Evolutionary conservation across 495 filamentous ascomycete species (phyloP).

Genomic region (Letharia lupina): DNA sequence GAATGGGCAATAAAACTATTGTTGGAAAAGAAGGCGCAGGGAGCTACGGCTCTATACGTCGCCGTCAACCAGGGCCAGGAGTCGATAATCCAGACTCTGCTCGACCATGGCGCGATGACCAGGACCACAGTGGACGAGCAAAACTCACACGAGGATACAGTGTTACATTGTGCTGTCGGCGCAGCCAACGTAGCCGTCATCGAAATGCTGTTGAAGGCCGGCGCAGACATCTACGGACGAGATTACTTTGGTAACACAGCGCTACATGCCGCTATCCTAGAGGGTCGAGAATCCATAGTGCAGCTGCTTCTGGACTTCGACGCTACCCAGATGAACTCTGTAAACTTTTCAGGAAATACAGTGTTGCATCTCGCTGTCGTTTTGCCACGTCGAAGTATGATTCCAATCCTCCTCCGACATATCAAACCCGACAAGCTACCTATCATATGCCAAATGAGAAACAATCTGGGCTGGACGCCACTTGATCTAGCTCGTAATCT

Average conservation of each 20-base stretch:
- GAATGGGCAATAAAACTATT: neutral
- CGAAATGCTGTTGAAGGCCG: neutral
- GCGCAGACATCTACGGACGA: neutral
- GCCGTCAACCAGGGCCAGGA: neutral
- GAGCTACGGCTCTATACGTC: neutral
- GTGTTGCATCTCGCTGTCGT: slow-evolving; percentile 4
- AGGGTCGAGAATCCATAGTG: neutral
- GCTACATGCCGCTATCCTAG: neutral
- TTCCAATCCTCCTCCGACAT: neutral
- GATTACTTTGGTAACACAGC: neutral
- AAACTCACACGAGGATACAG: neutral
- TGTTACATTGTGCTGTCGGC: neutral
- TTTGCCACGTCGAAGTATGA: neutral
- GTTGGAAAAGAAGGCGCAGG: neutral
- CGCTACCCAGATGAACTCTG: neutral
- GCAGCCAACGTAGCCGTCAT: neutral
- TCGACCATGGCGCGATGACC: neutral
- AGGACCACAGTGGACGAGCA: neutral
- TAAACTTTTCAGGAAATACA: neutral
- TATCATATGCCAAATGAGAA: neutral
- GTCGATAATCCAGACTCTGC: neutral
- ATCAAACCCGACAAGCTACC: neutral
- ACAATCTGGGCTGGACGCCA: neutral
- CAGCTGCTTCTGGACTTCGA: neutral
- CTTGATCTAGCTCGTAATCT: neutral